phyloP scores from a whole-genome alignment of 352 stramenopile species.

The Thalassiosira ordinaria region DNA sequence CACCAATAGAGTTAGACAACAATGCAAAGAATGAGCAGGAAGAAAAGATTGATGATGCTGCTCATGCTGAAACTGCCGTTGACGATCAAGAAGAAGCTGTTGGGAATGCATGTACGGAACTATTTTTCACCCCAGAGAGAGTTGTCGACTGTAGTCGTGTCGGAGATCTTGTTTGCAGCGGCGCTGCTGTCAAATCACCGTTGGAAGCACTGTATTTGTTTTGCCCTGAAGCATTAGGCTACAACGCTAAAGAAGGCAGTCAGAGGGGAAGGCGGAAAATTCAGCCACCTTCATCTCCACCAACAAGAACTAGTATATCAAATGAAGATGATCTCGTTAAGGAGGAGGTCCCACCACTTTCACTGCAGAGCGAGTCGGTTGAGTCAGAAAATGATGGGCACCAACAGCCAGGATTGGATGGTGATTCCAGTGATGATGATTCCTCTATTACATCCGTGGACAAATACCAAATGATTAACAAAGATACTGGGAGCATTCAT shows the following conservation, averaged over 20 bases:
- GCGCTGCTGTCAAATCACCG: conserved; percentile 28
- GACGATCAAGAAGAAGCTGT: not conserved
- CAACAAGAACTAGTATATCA: conserved; percentile 11
- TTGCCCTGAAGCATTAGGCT: not conserved
- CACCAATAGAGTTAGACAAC: not conserved
- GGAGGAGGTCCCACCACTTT: not conserved
- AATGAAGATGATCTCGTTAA: conserved; percentile 16
- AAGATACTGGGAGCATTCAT: conserved; percentile 45
- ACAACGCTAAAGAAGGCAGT: not conserved
- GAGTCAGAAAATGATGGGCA: not conserved
- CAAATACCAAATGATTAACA: conserved; percentile 46
- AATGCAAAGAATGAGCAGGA: not conserved
- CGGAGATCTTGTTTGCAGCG: conserved; percentile 12
- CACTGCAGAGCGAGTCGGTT: not conserved
- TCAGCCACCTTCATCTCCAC: not conserved
- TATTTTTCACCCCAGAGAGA: conserved; percentile 11
- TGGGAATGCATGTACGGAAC: not conserved
- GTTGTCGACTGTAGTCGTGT: conserved; percentile 1
- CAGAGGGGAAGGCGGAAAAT: conserved; percentile 1
- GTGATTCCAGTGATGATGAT: conserved; percentile 4
- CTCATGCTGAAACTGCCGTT: too few species aligned
- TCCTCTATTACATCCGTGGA: conserved; percentile 6
- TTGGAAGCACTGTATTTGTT: conserved; percentile 41
- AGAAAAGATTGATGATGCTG: not conserved
- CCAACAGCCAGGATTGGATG: not conserved